Evolutionary conservation across 176 grass and related monocot genomes (phyloP).

Genomic region (Carex cristatella): DNA sequence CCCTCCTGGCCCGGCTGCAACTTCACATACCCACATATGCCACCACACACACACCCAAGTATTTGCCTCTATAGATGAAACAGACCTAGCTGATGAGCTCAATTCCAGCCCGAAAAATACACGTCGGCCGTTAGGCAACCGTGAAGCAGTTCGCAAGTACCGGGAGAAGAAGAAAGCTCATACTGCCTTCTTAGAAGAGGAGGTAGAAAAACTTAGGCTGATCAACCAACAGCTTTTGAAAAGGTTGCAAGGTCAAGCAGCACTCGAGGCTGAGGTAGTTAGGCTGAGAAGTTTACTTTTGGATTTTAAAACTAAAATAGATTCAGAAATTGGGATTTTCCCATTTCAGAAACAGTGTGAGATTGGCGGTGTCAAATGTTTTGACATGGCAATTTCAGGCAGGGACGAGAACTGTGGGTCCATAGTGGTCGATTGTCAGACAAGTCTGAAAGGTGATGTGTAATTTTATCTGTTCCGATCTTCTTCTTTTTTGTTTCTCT

Average conservation of each 20-base stretch:
- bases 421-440: conserved; percentile 27
- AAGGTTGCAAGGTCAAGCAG: conserved; percentile 51
- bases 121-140: conserved; percentile 49
- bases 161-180: conserved; percentile 93
- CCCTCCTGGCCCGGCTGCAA: conserved; percentile 32
- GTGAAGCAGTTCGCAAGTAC: conserved; percentile 91
- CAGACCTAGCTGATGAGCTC: not conserved
- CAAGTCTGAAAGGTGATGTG: conserved; percentile 25
- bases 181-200: conserved; percentile 68
- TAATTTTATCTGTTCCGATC: not conserved
- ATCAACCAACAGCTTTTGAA: conserved; percentile 74
- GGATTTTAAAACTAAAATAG: conserved; percentile 63
- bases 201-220: conserved; percentile 51
- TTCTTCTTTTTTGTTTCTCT: conserved; percentile 21
- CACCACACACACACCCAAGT: conserved; percentile 66
- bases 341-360: conserved; percentile 38
- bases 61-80: conserved; percentile 27
- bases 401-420: conserved; percentile 34
- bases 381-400: conserved; percentile 16
- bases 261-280: conserved; percentile 60
- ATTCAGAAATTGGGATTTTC: conserved; percentile 43
- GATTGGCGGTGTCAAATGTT: conserved; percentile 22
- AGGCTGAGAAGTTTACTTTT: conserved; percentile 50
- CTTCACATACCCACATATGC: conserved; percentile 59
- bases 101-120: conserved; percentile 29